Evolutionary conservation across 495 filamentous ascomycete genomes (phyloP).

Genomic region (Penicillium lividum): DNA sequence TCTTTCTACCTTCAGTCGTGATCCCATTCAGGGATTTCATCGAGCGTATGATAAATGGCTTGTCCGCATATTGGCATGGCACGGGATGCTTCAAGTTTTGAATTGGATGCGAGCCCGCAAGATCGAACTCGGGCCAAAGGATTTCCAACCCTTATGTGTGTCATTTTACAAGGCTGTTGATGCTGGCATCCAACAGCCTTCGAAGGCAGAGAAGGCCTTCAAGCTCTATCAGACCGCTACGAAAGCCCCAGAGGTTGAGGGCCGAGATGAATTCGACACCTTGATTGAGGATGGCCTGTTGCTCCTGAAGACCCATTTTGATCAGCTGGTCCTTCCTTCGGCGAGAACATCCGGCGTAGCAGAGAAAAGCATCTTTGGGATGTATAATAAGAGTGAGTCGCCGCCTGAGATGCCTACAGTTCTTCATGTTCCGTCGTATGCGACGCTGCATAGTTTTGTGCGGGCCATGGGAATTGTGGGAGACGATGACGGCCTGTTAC

Average conservation of each 20-base stretch:
- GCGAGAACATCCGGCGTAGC: slow-evolving; percentile 27
- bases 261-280: slow-evolving; percentile 25
- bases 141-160: slow-evolving; percentile 48
- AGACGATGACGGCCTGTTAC: slow-evolving; percentile 52
- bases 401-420: slow-evolving; percentile 33
- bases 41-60: slow-evolving; percentile 22
- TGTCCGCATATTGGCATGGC: slow-evolving; percentile 46
- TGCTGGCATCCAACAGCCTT: slow-evolving; percentile 28
- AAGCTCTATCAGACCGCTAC: not conserved
- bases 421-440: slow-evolving; percentile 44
- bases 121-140: slow-evolving; percentile 41
- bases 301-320: slow-evolving; percentile 39
- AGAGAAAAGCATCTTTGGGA: slow-evolving; percentile 22
- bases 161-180: slow-evolving; percentile 45
- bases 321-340: slow-evolving; percentile 37
- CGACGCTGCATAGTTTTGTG: slow-evolving; percentile 54
- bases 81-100: slow-evolving; percentile 34
- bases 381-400: slow-evolving; percentile 12
- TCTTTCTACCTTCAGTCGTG: slow-evolving; percentile 27
- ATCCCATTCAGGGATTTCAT: slow-evolving; percentile 14
- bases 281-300: slow-evolving; percentile 36
- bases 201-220: slow-evolving; percentile 28
- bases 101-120: slow-evolving; percentile 41
- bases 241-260: not conserved
- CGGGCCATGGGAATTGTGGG: slow-evolving; percentile 50